A percentile compares a stretch with the other conserved stretches of the same genome.
Conservation (phyloP, 176 grass and related monocot species). For the Paspalum vaginatum region DNA sequence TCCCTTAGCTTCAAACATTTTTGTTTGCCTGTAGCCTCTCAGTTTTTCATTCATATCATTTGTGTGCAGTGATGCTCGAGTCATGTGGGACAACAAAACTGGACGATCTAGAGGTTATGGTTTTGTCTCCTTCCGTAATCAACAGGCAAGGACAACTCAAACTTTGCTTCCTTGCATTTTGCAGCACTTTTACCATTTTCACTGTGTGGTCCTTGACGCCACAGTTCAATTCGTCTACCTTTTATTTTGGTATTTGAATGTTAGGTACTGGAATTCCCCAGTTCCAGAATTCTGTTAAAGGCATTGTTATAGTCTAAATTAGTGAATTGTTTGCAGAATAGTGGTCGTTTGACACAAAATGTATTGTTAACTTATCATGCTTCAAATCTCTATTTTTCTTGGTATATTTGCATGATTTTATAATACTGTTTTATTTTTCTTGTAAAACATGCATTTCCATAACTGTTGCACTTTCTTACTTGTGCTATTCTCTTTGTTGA, state of each 20-base stretch:
- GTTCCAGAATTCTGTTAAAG: background rate
- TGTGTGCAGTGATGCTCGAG: constrained; percentile 76
- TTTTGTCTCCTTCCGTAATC: constrained; percentile 86
- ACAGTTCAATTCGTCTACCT: constrained; percentile 21
- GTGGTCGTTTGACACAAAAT: constrained; percentile 9
- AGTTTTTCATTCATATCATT: constrained; percentile 32
- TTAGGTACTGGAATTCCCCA: constrained; percentile 13
- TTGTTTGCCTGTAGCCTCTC: constrained; percentile 23
- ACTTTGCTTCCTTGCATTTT: constrained; percentile 28
- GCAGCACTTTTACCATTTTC: constrained; percentile 24
- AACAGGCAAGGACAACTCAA: constrained; percentile 55
- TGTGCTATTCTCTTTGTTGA: constrained; percentile 28
- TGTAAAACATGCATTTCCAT: background rate
- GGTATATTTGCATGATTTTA: background rate
- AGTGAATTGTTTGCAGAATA: constrained; percentile 3
- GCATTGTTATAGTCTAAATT: background rate
- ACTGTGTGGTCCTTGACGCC: background rate
- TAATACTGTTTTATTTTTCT: background rate
- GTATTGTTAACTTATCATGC: constrained; percentile 2
- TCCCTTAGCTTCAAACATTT: constrained; percentile 25
- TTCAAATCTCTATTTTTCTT: background rate
- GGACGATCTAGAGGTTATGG: constrained; percentile 89
- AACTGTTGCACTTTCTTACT: background rate
- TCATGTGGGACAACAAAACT: constrained; percentile 96
- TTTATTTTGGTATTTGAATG: constrained; percentile 29